phyloP scores from a whole-genome alignment of 148 eudicot genomes.

The Fagopyrum esculentum region DNA sequence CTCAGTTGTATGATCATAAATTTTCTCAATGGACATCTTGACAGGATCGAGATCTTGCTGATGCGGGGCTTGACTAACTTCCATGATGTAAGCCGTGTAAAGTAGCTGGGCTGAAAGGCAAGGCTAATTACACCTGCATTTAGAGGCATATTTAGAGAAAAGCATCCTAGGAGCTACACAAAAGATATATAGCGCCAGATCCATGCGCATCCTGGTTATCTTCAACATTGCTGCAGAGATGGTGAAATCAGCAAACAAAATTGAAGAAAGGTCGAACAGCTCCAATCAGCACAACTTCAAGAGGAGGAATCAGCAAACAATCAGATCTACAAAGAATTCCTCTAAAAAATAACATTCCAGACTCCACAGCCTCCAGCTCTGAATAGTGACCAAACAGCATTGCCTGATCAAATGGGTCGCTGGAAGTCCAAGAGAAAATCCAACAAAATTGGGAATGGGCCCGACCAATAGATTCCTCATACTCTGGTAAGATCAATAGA shows the following conservation, averaged over 20 bases:
- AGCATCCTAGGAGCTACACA: slow-evolving; percentile 30
- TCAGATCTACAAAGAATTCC: slow-evolving; percentile 33
- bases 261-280: slow-evolving; percentile 63
- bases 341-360: slow-evolving; percentile 38
- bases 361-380: slow-evolving; percentile 47
- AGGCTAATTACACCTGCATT: slow-evolving; percentile 61
- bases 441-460: slow-evolving; percentile 44
- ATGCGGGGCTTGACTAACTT: slow-evolving; percentile 8
- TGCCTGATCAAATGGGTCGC: slow-evolving; percentile 37
- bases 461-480: slow-evolving; percentile 33
- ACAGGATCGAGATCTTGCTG: background rate
- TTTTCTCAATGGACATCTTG: slow-evolving; percentile 15
- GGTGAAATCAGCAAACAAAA: slow-evolving; percentile 54
- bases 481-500: slow-evolving; percentile 51
- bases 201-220: slow-evolving; percentile 44
- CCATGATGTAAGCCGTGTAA: slow-evolving; percentile 22
- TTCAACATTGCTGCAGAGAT: slow-evolving; percentile 54
- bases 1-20: slow-evolving; percentile 16
- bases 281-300: slow-evolving; percentile 53
- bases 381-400: slow-evolving; percentile 33
- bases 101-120: slow-evolving; percentile 30
- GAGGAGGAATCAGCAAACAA: slow-evolving; percentile 39
- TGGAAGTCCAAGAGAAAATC: slow-evolving; percentile 31
- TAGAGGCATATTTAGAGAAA: slow-evolving; percentile 35
- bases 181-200: slow-evolving; percentile 40